Evolutionary conservation across 768 basidiomycete genomes (phyloP), one percentile per base, ranked within the genome.

Genomic region (Ramaria sp.): DNA sequence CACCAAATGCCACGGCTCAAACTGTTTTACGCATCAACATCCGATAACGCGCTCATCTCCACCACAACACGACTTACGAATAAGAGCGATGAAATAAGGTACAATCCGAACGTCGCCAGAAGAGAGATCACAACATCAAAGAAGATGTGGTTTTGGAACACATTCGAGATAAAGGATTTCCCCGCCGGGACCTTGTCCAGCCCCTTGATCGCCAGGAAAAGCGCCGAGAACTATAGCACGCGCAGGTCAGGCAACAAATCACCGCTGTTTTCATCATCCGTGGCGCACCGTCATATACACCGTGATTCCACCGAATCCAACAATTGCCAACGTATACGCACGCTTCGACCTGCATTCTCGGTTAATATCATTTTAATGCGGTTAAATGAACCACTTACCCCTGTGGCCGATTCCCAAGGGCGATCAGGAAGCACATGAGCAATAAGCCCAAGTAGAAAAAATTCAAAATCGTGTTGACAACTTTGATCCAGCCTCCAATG

Each of bases 1-100:
- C 62, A 99, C 75, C 91, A 99, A 88, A 66, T 99, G 96, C 91
- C 93, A 96, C 1, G 95, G 95, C 61, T 98, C 93, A 61, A 96
- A 83, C 83, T 95, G 64, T 34, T 8, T 34, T 34, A n/a, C 50
- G 52, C n/a, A 28, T 36, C 24, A 28, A n/a, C 20, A 18, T 8
- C 7, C 12, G 38, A 24, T 9, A 44, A 20, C 34, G 47, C 28
- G 18, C 16, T 27, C 30, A 20, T 38, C 22, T 16, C 34, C 32
- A 22, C 16, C 7, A n/a, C 16, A 37, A 32, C n/a, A 57, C 30
- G 8, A 78, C 92, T 63, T 63, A 93, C 88, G 69, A 92, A 92
- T 47, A 94, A 76, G 9, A 98, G 60, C 3, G 85, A 88, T 0
- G 94, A 77, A 43, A 89, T 28, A 48, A 96, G 63, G 67, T 98